Conservation (phyloP, 306 rosid species). For the Pachyrhizus erosus region DNA sequence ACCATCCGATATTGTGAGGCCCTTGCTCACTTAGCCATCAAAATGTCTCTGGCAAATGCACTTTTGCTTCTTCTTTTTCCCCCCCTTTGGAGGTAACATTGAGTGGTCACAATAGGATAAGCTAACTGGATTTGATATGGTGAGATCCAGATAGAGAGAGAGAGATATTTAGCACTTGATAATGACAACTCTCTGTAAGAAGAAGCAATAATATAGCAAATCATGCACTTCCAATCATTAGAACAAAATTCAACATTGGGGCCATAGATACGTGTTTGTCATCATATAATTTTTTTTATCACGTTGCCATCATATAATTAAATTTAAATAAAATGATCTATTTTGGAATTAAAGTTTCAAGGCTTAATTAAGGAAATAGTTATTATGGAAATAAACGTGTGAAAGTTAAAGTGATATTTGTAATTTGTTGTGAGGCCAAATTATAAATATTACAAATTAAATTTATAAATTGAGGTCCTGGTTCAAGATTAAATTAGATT, state of each 20-base stretch:
- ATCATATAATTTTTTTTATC: not conserved
- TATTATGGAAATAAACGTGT: not conserved
- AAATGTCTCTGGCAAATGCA: not conserved
- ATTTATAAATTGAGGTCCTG: not conserved
- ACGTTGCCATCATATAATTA: not conserved
- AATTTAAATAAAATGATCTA: not conserved
- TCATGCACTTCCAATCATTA: constrained; percentile 25
- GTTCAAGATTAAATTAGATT: not conserved
- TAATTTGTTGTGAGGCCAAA: not conserved
- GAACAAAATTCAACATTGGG: not conserved
- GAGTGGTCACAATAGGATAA: constrained; percentile 1
- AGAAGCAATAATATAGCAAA: constrained; percentile 6
- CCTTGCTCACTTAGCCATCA: not conserved
- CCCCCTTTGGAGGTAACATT: not conserved
- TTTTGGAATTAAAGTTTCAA: not conserved
- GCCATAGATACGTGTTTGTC: not conserved
- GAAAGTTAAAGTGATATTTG: not conserved
- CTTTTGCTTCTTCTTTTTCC: not conserved
- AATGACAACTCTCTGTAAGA: constrained; percentile 7
- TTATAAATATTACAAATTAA: not conserved
- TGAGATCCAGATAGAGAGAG: constrained; percentile 3
- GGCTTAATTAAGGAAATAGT: not conserved
- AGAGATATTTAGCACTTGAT: constrained; percentile 2
- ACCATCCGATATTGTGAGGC: not conserved
- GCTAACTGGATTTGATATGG: not conserved